Base-by-base conservation (phyloP, 331 rosid species). In the Prunus yedoensis region DNA sequence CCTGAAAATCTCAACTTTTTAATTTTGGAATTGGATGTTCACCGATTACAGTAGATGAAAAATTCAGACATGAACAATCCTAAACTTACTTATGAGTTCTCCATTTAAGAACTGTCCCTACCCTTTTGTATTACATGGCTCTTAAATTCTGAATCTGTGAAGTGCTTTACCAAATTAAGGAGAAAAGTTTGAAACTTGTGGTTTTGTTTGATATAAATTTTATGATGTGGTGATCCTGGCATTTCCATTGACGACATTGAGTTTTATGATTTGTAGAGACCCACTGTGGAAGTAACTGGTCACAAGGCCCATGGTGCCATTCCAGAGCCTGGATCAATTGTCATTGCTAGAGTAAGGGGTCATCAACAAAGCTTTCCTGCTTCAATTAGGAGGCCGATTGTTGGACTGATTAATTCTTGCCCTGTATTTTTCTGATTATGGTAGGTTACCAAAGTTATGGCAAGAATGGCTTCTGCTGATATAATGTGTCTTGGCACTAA, bases 301-400 rank as follows among this genome's bases (percentile, higher is more conserved):
- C 97, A 89, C 84, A 92, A 92, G 81, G 93, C 97, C 15, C 94
- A 92, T 64, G 99, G 99, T 57, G 82, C 88, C 18, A 94, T 94
- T 78, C 99, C 99, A 11, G 86, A 88, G 66, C 90, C 99, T 56
- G 97, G 97, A 20, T 89, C 97, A n/a, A 9, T 90, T 65, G 96
- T 89, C 76, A 85, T 89, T 84, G 99, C 90, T 0, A 82, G 96
- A 73, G 95, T 93, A 91, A 70, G 83, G 52, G 54, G 23, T 66
- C 46, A 35, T 78, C 56, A 46, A 54, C 32, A 63, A 46, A 10
- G 15, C 61, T 56, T n/a, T 3, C 66, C 23, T 54, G 8, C 38
- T 71, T 23, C 2, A 20, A 41, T 38, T 4, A 13, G 8, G 76
- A 56, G 23, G 38, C 65, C 8, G 66, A 53, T 32, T 51, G 57